Base-by-base conservation (phyloP, 768 basidiomycete genomes). In the Melanogaster broomeanus region DNA sequence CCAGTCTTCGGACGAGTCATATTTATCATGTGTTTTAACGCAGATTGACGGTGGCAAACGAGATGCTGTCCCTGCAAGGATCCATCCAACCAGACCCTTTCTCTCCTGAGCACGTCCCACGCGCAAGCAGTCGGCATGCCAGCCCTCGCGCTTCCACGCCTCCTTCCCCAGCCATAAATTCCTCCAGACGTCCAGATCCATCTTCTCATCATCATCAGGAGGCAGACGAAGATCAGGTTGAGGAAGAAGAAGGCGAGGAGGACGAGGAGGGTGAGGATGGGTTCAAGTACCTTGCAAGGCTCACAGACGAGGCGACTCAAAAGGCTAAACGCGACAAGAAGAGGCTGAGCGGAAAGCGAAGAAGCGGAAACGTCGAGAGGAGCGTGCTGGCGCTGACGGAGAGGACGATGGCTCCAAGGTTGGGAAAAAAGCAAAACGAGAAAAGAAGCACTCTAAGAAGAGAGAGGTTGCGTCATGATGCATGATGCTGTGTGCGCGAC, bases 1-100 rank as follows among this genome's bases (percentile, higher is more conserved):
- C 6, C 39, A 18, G 28, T 47, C 38, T 57, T 19, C 6, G 13
- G 19, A 9, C 30, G 39, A 40, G 28, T 27, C 19, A 48, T 48
- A 21, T 42, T 58, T 30, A 65, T 38, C 25, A 19, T 11, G 6
- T 45, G 25, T 42, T 52, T 40, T 19, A 34, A 51, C 44, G 34
- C 62, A 97, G 94, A 22, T 67, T 94, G 52, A 93, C 87, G 13
- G 82, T 94, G 30, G 92, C 93, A 28, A 95, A 97, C 62, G 88
- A 95, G 64, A 95, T 96, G 92, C 72, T 97, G 18, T 95, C 93
- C 3, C 72, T 97, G 12, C 77, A 90, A 27, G 93, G 93, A 9
- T 93, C 92, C 3, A 74, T 94, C 52, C 89, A 90, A 59, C 66
- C 72, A 4, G 83, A 91, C 60, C 89, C 88, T 2, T 89, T 91